Percentiles rank a stretch among this genome's conserved stretches.
Conservation (phyloP, 2,329 filamentous ascomycete genomes). For the Trichoderma guizhouense region DNA sequence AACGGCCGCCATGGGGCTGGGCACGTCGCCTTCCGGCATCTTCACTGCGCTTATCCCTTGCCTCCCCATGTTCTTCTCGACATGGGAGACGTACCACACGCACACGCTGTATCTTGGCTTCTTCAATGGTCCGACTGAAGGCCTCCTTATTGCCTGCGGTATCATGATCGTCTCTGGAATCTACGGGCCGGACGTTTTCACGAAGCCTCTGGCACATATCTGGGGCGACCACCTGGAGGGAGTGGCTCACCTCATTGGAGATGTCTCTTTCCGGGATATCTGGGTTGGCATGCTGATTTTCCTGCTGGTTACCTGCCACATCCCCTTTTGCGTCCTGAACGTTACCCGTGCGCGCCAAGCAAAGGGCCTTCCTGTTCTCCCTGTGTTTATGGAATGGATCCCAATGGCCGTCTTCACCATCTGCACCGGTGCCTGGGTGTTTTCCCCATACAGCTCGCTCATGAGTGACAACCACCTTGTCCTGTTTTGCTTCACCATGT, state of each 20-base stretch:
- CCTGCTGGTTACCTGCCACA: constrained; percentile 67
- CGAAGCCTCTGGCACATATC: constrained; percentile 65
- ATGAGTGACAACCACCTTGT: constrained; percentile 82
- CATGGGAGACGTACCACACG: constrained; percentile 99
- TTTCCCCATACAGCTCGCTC: constrained; percentile 80
- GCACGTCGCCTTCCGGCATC: constrained; percentile 76
- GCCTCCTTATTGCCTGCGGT: constrained; percentile 78
- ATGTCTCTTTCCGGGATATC: constrained; percentile 76
- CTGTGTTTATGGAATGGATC: constrained; percentile 90
- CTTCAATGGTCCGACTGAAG: constrained; percentile 96
- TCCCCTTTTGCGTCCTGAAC: constrained; percentile 87
- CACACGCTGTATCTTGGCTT: constrained; percentile 95
- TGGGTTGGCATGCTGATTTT: constrained; percentile 73
- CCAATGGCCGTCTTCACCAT: constrained; percentile 80
- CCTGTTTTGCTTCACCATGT: constrained; percentile 88
- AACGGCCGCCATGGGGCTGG: constrained; percentile 88
- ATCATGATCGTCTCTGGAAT: constrained; percentile 86
- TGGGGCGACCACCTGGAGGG: constrained; percentile 55
- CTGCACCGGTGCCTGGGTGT: constrained; percentile 78
- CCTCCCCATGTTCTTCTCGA: constrained; percentile 98
- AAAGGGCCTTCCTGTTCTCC: constrained; percentile 69
- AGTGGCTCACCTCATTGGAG: constrained; percentile 59
- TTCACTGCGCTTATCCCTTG: constrained; percentile 91
- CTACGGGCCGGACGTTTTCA: constrained; percentile 87
- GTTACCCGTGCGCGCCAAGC: constrained; percentile 72